A percentile compares a stretch with the other conserved stretches of the same genome.
phyloP scores from a whole-genome alignment of 164 flowering plant genomes.

The Platanus orientalis region DNA sequence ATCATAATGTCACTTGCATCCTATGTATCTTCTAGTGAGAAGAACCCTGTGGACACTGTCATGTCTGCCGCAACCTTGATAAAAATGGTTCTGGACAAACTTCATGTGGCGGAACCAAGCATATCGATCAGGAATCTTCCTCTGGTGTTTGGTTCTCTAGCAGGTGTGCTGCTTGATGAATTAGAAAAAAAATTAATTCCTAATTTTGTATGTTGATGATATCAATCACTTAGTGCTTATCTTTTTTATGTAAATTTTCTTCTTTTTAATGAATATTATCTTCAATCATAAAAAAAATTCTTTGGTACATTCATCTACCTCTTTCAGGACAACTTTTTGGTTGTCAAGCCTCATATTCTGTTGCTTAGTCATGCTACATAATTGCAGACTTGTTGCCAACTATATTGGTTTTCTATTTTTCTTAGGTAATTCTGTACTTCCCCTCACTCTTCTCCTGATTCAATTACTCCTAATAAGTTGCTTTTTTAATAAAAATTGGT shows the following conservation, averaged over 20 bases:
- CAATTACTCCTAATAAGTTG: no score
- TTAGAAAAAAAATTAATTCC: neutral
- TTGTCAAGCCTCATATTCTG: neutral
- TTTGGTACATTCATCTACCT: no score
- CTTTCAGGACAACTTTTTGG: no score
- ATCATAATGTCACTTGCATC: slow-evolving; percentile 41
- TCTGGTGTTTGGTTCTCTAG: slow-evolving; percentile 41
- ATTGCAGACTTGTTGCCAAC: no score
- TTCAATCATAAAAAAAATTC: no score
- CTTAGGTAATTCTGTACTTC: no score
- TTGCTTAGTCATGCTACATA: neutral
- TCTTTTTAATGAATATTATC: no score
- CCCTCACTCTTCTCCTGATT: no score
- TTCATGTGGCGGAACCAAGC: slow-evolving; percentile 30
- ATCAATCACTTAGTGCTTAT: neutral
- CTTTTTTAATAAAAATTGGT: no score
- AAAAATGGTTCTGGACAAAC: slow-evolving; percentile 35
- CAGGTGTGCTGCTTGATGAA: slow-evolving; percentile 43
- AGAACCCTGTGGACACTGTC: slow-evolving; percentile 61
- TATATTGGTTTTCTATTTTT: no score
- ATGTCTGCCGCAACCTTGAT: slow-evolving; percentile 48
- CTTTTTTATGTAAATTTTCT: no score
- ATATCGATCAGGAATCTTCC: slow-evolving; percentile 44
- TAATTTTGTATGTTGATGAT: neutral
- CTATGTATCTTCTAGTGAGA: slow-evolving; percentile 42